Conservation (phyloP, 2,329 filamentous ascomycete species). For the Fusarium odoratissimum region DNA sequence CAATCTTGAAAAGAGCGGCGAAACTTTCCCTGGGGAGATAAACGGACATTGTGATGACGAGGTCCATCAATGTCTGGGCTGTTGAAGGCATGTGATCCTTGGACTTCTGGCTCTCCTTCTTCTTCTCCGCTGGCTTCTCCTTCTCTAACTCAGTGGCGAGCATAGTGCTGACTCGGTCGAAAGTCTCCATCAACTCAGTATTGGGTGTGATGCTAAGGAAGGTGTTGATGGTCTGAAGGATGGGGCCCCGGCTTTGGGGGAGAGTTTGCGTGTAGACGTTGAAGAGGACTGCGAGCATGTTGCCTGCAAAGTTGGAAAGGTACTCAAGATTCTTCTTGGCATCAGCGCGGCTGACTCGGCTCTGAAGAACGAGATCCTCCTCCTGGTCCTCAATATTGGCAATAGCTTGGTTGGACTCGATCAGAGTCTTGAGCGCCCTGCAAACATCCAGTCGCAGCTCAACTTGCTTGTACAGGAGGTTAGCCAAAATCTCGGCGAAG, state of each 20-base stretch:
- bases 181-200: constrained; percentile 85
- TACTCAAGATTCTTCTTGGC: constrained; percentile 86
- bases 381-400: constrained; percentile 73
- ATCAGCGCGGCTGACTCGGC: constrained; percentile 78
- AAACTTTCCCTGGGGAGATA: constrained; percentile 93
- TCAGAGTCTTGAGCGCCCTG: constrained; percentile 83
- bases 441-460: constrained; percentile 90
- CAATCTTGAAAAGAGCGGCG: constrained; percentile 85
- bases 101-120: constrained; percentile 70
- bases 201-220: constrained; percentile 89
- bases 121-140: constrained; percentile 63
- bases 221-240: constrained; percentile 93
- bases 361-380: constrained; percentile 80
- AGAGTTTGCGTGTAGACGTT: constrained; percentile 98
- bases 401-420: constrained; percentile 92
- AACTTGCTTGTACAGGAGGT: constrained; percentile 91
- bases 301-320: constrained; percentile 81
- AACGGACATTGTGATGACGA: constrained; percentile 94
- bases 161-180: constrained; percentile 86
- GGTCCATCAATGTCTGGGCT: constrained; percentile 93
- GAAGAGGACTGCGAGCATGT: constrained; percentile 95
- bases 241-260: constrained; percentile 89
- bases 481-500: constrained; percentile 91
- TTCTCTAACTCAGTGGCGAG: constrained; percentile 76
- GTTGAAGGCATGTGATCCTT: constrained; percentile 87